Evolutionary conservation across 2,329 filamentous ascomycete genomes (phyloP), one percentile per base, ranked within the genome.

Genomic region (Penicillium aurantiogriseum): DNA sequence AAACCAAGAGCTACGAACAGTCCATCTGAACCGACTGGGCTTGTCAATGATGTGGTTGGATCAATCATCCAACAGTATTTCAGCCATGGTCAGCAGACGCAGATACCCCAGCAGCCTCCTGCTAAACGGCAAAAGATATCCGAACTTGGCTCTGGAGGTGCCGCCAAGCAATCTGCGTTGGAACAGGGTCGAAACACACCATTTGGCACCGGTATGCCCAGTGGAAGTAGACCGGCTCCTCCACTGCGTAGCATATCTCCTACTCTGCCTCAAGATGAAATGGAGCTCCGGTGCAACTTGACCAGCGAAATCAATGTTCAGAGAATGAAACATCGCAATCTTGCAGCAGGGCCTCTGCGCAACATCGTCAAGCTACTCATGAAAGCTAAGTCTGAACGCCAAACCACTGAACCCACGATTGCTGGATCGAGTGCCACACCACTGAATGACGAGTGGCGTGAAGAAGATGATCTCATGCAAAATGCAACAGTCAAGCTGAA

Each of bases 231-330:
- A 10, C 21, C 2, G 17, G 6, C 2, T 10, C 39, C 15, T 19
- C 29, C 19, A 27, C 27, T 11, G 17, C 39, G 39, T 9, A 46
- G 40, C 27, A 13, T 46, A 36, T 46, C 50, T 36, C 40, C 50
- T 15, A 46, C 21, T 17, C 17, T 46, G 17, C 17, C 4, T n/a
- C 21, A 29, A 29, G 31, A 52, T n/a, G 51, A 54, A 35, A 54
- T 6, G 36, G 44, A 40, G 36, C 25, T 54, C 9, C 44, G 44
- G 10, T 54, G 51, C 42, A 33, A 54, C 36, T 21, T 54, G 36
- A 54, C 45, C 13, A 49, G 21, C 10, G 51, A 54, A 19, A 54
- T 54, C 10, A 54, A 54, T 10, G 19, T 54, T 1, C 44, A 49
- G 27, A 54, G 51, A 42, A 25, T 8, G 21, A 54, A 17, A 2